Evolutionary conservation across 352 stramenopile genomes (phyloP).

Genomic region (Pythium brassicae): DNA sequence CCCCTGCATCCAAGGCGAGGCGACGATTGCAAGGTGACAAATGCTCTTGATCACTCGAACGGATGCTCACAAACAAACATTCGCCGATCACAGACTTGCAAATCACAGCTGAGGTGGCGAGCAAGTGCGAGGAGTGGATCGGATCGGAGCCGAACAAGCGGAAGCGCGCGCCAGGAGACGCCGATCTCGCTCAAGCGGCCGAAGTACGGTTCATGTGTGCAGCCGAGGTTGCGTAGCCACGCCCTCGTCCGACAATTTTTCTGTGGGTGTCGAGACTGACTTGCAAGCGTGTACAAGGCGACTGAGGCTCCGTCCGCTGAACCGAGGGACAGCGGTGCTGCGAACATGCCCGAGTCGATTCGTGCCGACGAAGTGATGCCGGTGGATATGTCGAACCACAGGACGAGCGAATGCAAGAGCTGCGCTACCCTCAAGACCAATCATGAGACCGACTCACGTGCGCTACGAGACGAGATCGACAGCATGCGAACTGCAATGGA

Average conservation of each 20-base stretch:
- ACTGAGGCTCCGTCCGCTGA: neutral
- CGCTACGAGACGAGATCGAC: constrained; percentile 12
- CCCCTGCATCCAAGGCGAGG: constrained; percentile 12
- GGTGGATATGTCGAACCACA: neutral
- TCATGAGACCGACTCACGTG: neutral
- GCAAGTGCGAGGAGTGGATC: constrained; percentile 26
- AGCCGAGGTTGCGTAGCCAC: neutral
- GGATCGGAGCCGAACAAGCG: constrained; percentile 32
- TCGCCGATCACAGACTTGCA: constrained; percentile 6
- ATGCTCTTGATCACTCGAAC: neutral
- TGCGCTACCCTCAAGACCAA: constrained; percentile 3
- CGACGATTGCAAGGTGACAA: neutral
- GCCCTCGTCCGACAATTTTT: neutral
- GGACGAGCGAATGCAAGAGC: constrained; percentile 1
- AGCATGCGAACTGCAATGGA: constrained; percentile 8
- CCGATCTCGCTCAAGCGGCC: neutral
- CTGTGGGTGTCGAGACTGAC: no score
- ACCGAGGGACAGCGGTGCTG: neutral
- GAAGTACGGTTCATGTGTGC: neutral
- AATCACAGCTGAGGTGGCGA: constrained; percentile 12
- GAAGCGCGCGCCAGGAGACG: constrained; percentile 19
- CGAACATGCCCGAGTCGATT: neutral
- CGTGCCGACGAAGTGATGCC: neutral
- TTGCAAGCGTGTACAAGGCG: neutral
- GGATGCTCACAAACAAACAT: neutral